phyloP scores from a whole-genome alignment of 176 grass and related monocot genomes.

The Saccharum spontaneum region DNA sequence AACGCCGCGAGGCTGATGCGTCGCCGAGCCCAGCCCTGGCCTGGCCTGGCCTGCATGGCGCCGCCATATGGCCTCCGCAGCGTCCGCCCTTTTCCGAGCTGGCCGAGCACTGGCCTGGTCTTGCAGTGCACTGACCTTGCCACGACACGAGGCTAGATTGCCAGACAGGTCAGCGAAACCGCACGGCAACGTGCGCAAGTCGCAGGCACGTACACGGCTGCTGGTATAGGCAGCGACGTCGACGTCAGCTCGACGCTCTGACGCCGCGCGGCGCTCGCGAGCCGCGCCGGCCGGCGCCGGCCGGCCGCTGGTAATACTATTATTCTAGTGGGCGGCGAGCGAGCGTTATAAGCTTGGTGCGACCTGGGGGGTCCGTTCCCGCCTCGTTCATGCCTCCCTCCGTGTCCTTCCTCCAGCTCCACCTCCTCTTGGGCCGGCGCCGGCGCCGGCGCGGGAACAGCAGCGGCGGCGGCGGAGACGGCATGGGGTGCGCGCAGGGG shows the following conservation, averaged over 20 bases:
- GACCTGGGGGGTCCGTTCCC: not conserved
- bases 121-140: not conserved
- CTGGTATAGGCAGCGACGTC: not conserved
- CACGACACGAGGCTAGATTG: not conserved
- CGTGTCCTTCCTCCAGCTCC: slow-evolving; percentile 9
- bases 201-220: not conserved
- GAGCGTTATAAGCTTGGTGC: slow-evolving; percentile 18
- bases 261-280: not conserved
- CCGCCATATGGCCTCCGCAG: slow-evolving; percentile 13
- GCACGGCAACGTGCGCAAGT: not conserved
- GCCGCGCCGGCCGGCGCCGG: not conserved
- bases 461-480: not conserved
- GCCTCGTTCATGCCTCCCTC: slow-evolving; percentile 49
- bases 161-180: not conserved
- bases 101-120: not conserved
- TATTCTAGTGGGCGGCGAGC: slow-evolving; percentile 3
- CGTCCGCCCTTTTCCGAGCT: not conserved
- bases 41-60: not conserved
- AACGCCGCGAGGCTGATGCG: no score
- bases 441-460: not conserved
- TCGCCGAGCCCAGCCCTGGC: not conserved
- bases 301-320: slow-evolving; percentile 4
- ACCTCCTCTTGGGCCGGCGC: slow-evolving; percentile 1
- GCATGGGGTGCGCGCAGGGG: slow-evolving; percentile 64
- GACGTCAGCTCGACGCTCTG: not conserved